These are phyloP conservation scores for Xylariales sp. DNA, from an alignment of 2,329 filamentous ascomycete genomes.

Conservation along the genomic window DNA sequence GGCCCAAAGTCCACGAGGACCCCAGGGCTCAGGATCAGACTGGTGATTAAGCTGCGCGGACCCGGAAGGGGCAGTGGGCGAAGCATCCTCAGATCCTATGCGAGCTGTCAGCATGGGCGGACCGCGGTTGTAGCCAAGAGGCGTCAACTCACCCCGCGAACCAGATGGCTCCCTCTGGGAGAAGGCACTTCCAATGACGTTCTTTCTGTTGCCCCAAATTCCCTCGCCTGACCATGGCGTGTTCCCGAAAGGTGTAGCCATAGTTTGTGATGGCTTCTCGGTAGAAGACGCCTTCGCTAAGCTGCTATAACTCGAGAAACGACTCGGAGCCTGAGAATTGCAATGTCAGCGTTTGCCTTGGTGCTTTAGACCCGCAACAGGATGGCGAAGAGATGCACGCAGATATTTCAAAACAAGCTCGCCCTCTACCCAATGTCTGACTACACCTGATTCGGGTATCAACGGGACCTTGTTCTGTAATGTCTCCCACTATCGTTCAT, in stretches of 20 bases:
- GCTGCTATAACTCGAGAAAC: background rate
- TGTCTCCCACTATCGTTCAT: too few species aligned
- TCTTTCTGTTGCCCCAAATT: conserved; percentile 8
- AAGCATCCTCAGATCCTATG: conserved; percentile 33
- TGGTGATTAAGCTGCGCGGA: conserved; percentile 65
- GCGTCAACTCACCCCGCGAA: conserved; percentile 48
- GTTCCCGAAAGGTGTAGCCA: conserved; percentile 4
- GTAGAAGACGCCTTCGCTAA: background rate
- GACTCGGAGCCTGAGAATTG: conserved; percentile 4
- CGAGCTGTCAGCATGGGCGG: too few species aligned
- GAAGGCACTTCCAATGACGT: conserved; percentile 7
- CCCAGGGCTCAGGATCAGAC: conserved; percentile 56
- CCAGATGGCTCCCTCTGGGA: conserved; percentile 34
- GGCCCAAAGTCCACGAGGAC: conserved; percentile 51
- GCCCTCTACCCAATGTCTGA: too few species aligned
- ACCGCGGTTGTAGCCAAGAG: too few species aligned
- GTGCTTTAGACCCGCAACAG: too few species aligned
- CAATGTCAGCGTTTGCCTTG: conserved; percentile 5
- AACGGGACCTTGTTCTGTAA: too few species aligned
- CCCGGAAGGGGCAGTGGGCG: conserved; percentile 55
- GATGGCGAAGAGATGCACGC: too few species aligned
- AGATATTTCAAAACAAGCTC: too few species aligned
- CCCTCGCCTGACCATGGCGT: conserved; percentile 1
- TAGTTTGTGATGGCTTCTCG: conserved; percentile 5
- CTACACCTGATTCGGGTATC: too few species aligned